A percentile compares a stretch with the other conserved stretches of the same genome.
phyloP scores from a whole-genome alignment of 768 basidiomycete species.

The Amanita subjunquillea region DNA sequence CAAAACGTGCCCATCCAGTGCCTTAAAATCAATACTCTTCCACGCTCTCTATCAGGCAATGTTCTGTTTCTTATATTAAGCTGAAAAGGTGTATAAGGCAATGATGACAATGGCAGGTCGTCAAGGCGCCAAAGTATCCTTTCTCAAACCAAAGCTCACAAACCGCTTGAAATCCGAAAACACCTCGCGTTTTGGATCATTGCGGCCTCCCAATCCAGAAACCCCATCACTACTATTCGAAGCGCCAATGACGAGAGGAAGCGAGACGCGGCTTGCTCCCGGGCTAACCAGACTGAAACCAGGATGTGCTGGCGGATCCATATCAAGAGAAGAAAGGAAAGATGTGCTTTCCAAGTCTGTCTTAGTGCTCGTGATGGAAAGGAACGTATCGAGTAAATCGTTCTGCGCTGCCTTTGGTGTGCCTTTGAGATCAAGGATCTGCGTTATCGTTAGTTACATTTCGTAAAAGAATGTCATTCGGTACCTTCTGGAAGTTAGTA shows the following conservation, averaged over 20 bases:
- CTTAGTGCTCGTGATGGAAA: conserved; percentile 88
- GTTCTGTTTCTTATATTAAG: too few relatives aligned
- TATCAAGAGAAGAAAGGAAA: conserved; percentile 89
- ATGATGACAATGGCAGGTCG: too few relatives aligned
- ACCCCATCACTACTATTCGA: conserved; percentile 30
- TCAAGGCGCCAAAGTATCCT: conserved; percentile 36
- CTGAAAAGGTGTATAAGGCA: too few relatives aligned
- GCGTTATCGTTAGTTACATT: neutral
- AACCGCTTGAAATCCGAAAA: conserved; percentile 85
- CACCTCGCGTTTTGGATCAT: conserved; percentile 59
- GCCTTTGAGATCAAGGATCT: conserved; percentile 95
- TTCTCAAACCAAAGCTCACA: conserved; percentile 80
- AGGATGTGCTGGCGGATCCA: conserved; percentile 68
- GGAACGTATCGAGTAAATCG: conserved; percentile 81
- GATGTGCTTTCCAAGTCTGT: conserved; percentile 82
- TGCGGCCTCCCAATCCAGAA: conserved; percentile 32
- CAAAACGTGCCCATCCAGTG: too few relatives aligned
- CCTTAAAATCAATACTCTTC: too few relatives aligned
- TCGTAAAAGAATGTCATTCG: neutral
- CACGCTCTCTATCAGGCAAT: too few relatives aligned
- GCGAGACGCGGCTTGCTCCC: conserved; percentile 47
- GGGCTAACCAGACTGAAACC: conserved; percentile 55
- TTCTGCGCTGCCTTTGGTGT: conserved; percentile 82
- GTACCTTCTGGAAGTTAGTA: conserved; percentile 95
- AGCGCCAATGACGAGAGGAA: conserved; percentile 24